Evolutionary conservation across 2,329 filamentous ascomycete species (phyloP).

Genomic region (Cylindrodendrum hubeiense): DNA sequence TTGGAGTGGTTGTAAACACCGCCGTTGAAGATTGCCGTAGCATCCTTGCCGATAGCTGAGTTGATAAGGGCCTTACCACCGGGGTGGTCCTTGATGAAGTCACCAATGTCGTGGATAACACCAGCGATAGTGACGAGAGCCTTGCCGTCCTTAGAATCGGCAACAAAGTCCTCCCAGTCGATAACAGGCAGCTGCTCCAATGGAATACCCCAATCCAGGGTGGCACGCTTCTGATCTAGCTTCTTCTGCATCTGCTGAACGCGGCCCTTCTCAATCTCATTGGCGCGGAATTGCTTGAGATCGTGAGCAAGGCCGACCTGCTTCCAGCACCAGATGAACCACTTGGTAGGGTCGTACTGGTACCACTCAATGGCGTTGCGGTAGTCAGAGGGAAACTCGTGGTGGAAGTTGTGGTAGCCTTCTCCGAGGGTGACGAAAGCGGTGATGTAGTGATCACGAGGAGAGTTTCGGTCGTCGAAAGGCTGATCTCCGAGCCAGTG

Average conservation of each 20-base stretch:
- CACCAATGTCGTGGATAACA: slow-evolving; percentile 85
- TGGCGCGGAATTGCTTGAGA: slow-evolving; percentile 90
- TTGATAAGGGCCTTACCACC: slow-evolving; percentile 89
- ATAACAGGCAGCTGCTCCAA: slow-evolving; percentile 88
- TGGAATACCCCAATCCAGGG: slow-evolving; percentile 87
- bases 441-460: slow-evolving; percentile 87
- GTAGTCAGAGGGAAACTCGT: slow-evolving; percentile 94
- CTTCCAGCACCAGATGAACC: slow-evolving; percentile 88
- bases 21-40: slow-evolving; percentile 91
- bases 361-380: slow-evolving; percentile 92
- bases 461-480: slow-evolving; percentile 92
- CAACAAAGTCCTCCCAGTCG: slow-evolving; percentile 87
- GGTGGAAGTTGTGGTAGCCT: slow-evolving; percentile 96
- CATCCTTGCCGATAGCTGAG: slow-evolving; percentile 86
- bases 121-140: slow-evolving; percentile 82
- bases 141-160: slow-evolving; percentile 80
- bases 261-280: slow-evolving; percentile 93
- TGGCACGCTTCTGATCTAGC: slow-evolving; percentile 86
- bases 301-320: slow-evolving; percentile 85
- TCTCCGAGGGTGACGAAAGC: slow-evolving; percentile 89
- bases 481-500: slow-evolving; percentile 94
- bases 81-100: slow-evolving; percentile 90
- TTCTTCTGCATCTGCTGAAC: slow-evolving; percentile 93
- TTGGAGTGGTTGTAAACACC: slow-evolving; percentile 92
- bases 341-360: slow-evolving; percentile 93